A percentile compares a stretch with the other conserved stretches of the same genome.
Conservation (phyloP, 2,329 filamentous ascomycete species). For the Aspergillus amoenus region DNA sequence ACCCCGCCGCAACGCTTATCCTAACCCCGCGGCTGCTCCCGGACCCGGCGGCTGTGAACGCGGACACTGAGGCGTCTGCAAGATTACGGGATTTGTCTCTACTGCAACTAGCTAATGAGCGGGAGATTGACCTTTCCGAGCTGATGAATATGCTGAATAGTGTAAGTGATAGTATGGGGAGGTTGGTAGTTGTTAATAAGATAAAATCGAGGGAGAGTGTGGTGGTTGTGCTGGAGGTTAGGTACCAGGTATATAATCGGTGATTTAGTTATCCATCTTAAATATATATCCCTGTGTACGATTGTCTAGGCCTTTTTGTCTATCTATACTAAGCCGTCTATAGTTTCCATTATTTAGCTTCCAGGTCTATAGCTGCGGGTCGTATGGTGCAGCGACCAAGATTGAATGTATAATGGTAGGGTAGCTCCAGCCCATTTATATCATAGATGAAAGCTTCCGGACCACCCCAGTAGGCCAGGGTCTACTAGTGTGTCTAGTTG, state of each 20-base stretch:
- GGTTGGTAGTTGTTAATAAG: conserved; percentile 10
- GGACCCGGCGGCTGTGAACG: not conserved
- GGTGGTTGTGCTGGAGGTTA: conserved; percentile 4
- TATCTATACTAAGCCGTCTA: too few species aligned
- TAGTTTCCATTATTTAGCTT: too few species aligned
- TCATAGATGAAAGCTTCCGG: too few species aligned
- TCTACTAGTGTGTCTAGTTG: too few species aligned
- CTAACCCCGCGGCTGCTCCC: conserved; percentile 20
- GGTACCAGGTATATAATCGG: conserved; percentile 7
- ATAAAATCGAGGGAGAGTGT: not conserved
- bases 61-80: conserved; percentile 1
- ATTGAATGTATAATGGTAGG: too few species aligned
- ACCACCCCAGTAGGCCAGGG: too few species aligned
- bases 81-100: conserved; percentile 5
- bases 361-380: too few species aligned
- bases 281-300: not conserved
- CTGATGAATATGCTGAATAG: conserved; percentile 1
- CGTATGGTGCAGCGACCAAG: too few species aligned
- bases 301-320: too few species aligned
- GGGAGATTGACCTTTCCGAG: conserved; percentile 3
- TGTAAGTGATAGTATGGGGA: conserved; percentile 6
- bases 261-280: not conserved
- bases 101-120: conserved; percentile 8
- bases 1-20: conserved; percentile 26
- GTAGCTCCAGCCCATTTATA: too few species aligned